Evolutionary conservation across 495 filamentous ascomycete genomes (phyloP), one percentile per base, ranked within the genome.

Genomic region (Apiosordaria backusii): DNA sequence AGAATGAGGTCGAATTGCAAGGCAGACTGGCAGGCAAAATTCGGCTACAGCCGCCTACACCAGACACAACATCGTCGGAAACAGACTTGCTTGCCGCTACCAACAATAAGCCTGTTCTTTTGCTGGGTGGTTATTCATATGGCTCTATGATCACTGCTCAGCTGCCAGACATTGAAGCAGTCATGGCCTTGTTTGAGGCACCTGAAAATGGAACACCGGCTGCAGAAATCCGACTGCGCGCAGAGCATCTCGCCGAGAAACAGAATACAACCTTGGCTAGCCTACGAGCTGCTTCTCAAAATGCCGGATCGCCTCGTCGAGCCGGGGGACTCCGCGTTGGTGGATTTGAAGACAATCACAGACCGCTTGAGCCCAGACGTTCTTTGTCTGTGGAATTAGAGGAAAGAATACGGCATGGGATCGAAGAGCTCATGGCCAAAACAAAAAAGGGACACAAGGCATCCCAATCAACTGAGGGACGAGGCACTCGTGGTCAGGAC

Each of bases 71-170:
- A 25, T 18, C 0, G 24, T 3, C 19, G 15, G 15, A n/a, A 16
- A 45, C 22, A 57, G 9, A 22, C 29, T 27, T 29, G 7, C 62
- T 55, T 23, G 45, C 59, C 40, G 19, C 21, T 50, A 55, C 67
- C 61, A 13, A 67, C 53, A 40, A 62, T 6, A 57, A 18, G 1
- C 76, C 78, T 4, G 61, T 74, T 21, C 64, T 93, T 4, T 72
- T 97, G 1, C 73, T 96, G 4, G 90, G 84, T 2, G 95, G 95
- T 52, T 98, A 98, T 75, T 97, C 94, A 0, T 98, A 97, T 72
- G 95, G 95, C 45, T 89, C 92, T 4, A 80, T 97, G 66, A 86
- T 98, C 53, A 86, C 91, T 13, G 86, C 84, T 4, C 86, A 88
- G 68, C 85, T 94, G 4, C 93, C 92, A 2, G 73, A 81, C 13